Evolutionary conservation across 2,329 filamentous ascomycete genomes (phyloP).

Genomic region (Beauveria bassiana): DNA sequence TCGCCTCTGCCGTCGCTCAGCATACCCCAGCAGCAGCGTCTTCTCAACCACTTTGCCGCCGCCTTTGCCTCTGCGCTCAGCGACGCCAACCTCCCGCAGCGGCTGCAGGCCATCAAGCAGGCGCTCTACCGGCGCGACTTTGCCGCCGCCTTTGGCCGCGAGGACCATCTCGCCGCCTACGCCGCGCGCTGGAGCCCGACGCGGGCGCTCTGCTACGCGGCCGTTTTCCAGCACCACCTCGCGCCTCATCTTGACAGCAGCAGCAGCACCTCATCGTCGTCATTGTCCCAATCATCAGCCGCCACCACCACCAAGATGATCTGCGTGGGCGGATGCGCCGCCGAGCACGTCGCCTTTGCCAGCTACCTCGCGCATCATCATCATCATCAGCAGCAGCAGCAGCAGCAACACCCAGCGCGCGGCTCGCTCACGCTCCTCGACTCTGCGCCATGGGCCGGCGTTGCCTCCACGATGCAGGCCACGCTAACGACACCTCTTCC

Average conservation of each 20-base stretch:
- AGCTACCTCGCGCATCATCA: conserved; percentile 30
- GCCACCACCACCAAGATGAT: conserved; percentile 32
- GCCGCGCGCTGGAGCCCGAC: conserved; percentile 86
- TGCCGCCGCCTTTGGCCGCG: conserved; percentile 63
- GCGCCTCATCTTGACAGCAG: background rate
- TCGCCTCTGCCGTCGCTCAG: background rate
- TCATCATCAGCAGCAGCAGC: no score
- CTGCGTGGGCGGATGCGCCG: conserved; percentile 49
- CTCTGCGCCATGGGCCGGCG: conserved; percentile 66
- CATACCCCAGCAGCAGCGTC: conserved; percentile 47
- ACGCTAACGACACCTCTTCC: conserved; percentile 45
- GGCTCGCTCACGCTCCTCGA: conserved; percentile 61
- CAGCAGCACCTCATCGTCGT: background rate
- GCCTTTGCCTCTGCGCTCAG: conserved; percentile 47
- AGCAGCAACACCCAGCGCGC: background rate
- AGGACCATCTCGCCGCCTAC: conserved; percentile 71
- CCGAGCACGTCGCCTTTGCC: conserved; percentile 51
- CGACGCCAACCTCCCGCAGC: conserved; percentile 37
- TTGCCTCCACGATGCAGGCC: conserved; percentile 50
- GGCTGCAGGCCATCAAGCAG: conserved; percentile 76
- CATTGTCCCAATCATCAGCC: conserved; percentile 14
- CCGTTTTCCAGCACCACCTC: conserved; percentile 31
- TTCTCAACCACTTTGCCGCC: conserved; percentile 62
- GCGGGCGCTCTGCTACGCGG: conserved; percentile 72
- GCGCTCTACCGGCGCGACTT: conserved; percentile 86